phyloP scores from a whole-genome alignment of 1,284 basidiomycete genomes.

The Leccinum fallax region DNA sequence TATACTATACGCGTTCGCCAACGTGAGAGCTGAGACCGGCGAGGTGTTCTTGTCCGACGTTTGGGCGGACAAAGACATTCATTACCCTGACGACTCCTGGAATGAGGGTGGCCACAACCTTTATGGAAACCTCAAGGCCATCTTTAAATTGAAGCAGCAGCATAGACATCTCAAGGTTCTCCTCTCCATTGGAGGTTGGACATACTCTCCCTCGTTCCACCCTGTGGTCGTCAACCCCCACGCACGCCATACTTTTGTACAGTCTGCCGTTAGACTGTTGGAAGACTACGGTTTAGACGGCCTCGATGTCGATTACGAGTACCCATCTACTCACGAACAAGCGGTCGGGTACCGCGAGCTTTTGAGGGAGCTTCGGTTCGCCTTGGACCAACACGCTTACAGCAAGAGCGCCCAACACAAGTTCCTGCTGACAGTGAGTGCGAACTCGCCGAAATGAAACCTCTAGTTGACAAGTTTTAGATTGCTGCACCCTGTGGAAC shows the following conservation, averaged over 20 bases:
- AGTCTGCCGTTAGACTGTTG: constrained; percentile 75
- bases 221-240: constrained; percentile 68
- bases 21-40: constrained; percentile 79
- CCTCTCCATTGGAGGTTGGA: constrained; percentile 91
- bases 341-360: constrained; percentile 75
- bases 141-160: constrained; percentile 87
- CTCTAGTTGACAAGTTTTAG: constrained; percentile 41
- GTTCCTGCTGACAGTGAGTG: constrained; percentile 74
- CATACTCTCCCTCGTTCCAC: constrained; percentile 81
- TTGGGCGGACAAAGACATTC: constrained; percentile 94
- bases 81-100: constrained; percentile 88
- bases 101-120: constrained; percentile 83
- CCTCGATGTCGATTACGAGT: constrained; percentile 85
- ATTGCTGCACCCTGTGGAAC: constrained; percentile 94
- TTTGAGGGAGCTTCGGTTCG: constrained; percentile 68
- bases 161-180: constrained; percentile 86
- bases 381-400: constrained; percentile 66
- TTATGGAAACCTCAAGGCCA: constrained; percentile 93
- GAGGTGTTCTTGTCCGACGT: constrained; percentile 87
- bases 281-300: constrained; percentile 82
- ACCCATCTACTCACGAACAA: constrained; percentile 71
- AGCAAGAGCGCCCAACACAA: constrained; percentile 60
- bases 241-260: constrained; percentile 76
- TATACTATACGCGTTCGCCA: constrained; percentile 88
- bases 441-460: neutral